These are phyloP conservation scores for Cinnamomum micranthum DNA, from an alignment of 164 flowering plant genomes.

Conservation along the genomic window DNA sequence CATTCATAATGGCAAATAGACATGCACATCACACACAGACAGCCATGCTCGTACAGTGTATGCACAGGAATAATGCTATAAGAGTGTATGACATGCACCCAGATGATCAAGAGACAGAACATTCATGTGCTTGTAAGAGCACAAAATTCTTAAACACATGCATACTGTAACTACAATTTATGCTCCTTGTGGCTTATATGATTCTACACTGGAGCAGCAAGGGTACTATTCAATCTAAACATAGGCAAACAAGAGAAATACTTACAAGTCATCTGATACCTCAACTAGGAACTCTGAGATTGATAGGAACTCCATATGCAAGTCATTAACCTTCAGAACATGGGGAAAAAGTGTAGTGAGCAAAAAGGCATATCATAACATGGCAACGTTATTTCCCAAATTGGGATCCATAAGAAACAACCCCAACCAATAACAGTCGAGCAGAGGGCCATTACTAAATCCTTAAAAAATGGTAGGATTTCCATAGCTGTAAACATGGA, in stretches of 20 bases:
- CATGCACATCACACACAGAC: background rate
- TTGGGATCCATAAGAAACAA: too few species aligned
- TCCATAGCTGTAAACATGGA: too few species aligned
- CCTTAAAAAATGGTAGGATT: too few species aligned
- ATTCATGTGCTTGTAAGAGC: too few species aligned
- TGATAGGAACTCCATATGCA: constrained; percentile 88
- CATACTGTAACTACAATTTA: too few species aligned
- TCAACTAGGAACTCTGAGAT: constrained; percentile 92
- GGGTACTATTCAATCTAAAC: background rate
- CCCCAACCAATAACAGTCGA: too few species aligned
- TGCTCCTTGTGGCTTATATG: background rate
- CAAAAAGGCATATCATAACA: background rate
- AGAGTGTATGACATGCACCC: background rate
- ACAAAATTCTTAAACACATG: too few species aligned
- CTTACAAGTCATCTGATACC: constrained; percentile 93
- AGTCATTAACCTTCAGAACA: constrained; percentile 67
- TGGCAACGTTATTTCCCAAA: background rate
- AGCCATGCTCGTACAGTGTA: background rate
- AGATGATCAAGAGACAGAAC: background rate
- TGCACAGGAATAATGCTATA: background rate
- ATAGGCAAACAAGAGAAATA: constrained; percentile 4
- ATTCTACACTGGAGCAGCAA: background rate
- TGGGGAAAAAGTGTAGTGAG: constrained; percentile 14
- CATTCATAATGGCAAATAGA: too few species aligned
- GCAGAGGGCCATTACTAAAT: too few species aligned